These are phyloP conservation scores for Heterobasidion parviporum DNA, from an alignment of 1,284 basidiomycete species.

Conservation along the genomic window DNA sequence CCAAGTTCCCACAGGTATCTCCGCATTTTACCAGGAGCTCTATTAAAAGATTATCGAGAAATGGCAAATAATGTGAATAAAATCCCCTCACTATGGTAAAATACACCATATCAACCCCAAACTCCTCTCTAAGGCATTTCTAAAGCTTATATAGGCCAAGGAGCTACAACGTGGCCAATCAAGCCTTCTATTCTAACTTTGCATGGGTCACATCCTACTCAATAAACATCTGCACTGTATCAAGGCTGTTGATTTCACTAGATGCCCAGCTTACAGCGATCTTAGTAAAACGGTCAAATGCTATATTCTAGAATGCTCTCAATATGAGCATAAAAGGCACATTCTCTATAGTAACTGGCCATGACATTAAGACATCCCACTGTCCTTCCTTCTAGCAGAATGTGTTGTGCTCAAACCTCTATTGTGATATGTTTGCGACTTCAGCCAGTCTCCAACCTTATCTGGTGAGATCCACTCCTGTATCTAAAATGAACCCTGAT, in stretches of 20 bases:
- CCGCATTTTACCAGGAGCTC: too few relatives aligned
- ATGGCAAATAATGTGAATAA: neutral
- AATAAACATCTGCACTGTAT: conserved; percentile 18
- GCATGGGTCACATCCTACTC: conserved; percentile 19
- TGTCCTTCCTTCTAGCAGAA: neutral
- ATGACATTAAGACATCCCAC: neutral
- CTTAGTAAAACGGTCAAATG: conserved; percentile 17
- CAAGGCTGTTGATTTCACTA: conserved; percentile 3
- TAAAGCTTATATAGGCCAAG: conserved; percentile 1
- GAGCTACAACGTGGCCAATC: conserved; percentile 7
- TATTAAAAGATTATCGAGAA: neutral
- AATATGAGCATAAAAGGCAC: neutral
- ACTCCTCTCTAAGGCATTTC: neutral
- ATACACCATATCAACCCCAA: neutral
- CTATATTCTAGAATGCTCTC: conserved; percentile 18
- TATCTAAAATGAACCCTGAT: too few relatives aligned
- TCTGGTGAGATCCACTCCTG: too few relatives aligned
- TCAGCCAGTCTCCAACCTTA: neutral
- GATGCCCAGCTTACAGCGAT: conserved; percentile 16
- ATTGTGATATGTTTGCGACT: neutral
- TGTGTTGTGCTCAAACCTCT: neutral
- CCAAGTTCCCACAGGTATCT: too few relatives aligned
- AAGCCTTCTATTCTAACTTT: conserved; percentile 20
- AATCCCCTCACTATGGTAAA: neutral
- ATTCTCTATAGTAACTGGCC: neutral